Evolutionary conservation across 352 stramenopile species (phyloP), one percentile per base, ranked within the genome.

Genomic region (Stramenopiles sp.): DNA sequence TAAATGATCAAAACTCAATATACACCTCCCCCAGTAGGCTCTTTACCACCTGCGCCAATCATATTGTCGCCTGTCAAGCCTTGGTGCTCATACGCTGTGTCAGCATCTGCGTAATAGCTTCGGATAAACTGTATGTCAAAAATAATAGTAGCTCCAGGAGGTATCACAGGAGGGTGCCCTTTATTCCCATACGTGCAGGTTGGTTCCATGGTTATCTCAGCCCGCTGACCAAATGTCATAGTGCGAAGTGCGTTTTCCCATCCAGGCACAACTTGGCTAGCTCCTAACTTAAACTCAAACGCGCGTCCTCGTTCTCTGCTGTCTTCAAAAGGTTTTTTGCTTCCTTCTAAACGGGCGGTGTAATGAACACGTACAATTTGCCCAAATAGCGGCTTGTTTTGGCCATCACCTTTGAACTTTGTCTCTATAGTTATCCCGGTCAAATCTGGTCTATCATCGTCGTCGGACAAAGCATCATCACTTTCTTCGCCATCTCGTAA

Each of bases 51-150:
- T 14, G 4, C 14, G 4, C 71, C 71, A 78, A 78, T 33, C 31
- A 33, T 78, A 33, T 14, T 33, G 8, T 78, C 71, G 30, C 71
- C 71, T 14, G 71, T 14, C 31, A 78, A 33, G 31, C 71, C 71
- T 78, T 78, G 71, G 71, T 78, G 71, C 14, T 78, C 71, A 33
- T 78, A 78, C 22, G 71, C 71, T 14, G 30, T 14, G 14, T 78
- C 71, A 14, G 71, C 71, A 33, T 78, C 71, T 78, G 71, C 71
- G 14, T 78, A 78, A 78, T 78, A 78, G 22, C 4, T 14, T 14
- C 71, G 71, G 4, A 84, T 84, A 0, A 84, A 39, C 44, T 84
- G 71, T 55, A 84, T 82, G 27, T 84, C 82, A 80, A 84, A 84
- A 67, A 76, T 55, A 27, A 84, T 39, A 22, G 27, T 32, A 7